Conservation (phyloP, 306 rosid genomes). For the Styphnolobium japonicum region DNA sequence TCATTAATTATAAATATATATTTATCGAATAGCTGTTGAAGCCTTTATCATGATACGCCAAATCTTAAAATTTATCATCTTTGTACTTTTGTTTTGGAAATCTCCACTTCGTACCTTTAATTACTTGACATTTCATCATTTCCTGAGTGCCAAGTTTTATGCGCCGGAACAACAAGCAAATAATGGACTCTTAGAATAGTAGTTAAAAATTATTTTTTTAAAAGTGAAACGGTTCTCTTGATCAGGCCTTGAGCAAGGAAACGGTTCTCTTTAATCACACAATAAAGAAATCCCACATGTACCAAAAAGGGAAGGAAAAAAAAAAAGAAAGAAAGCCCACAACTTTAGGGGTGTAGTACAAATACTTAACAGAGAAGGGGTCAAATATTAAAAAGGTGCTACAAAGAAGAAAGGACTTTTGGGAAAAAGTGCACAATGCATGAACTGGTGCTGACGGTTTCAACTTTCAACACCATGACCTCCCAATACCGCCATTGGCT, state of each 20-base stretch:
- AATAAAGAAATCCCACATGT: too few species aligned
- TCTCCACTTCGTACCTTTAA: neutral
- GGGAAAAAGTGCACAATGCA: conserved; percentile 32
- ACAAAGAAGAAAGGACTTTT: conserved; percentile 5
- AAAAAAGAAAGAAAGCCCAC: too few species aligned
- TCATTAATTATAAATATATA: too few species aligned
- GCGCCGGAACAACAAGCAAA: neutral
- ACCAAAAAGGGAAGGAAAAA: too few species aligned
- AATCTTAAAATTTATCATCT: neutral
- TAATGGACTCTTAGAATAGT: neutral
- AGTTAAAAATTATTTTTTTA: neutral
- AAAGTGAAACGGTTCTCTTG: too few species aligned
- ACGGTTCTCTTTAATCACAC: too few species aligned
- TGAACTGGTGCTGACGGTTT: conserved; percentile 35
- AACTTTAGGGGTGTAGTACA: conserved; percentile 18
- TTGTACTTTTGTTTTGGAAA: too few species aligned
- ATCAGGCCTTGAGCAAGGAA: too few species aligned
- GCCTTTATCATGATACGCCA: neutral
- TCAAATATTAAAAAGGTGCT: conserved; percentile 19
- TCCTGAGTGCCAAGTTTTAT: conserved; percentile 12
- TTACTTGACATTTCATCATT: conserved; percentile 9
- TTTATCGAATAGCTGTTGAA: too few species aligned
- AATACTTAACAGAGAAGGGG: conserved; percentile 42
- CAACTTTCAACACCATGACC: conserved; percentile 26
- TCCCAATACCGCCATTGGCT: conserved; percentile 32